Evolutionary conservation across 2,329 filamentous ascomycete genomes (phyloP).

Genomic region (Periconia sp.): DNA sequence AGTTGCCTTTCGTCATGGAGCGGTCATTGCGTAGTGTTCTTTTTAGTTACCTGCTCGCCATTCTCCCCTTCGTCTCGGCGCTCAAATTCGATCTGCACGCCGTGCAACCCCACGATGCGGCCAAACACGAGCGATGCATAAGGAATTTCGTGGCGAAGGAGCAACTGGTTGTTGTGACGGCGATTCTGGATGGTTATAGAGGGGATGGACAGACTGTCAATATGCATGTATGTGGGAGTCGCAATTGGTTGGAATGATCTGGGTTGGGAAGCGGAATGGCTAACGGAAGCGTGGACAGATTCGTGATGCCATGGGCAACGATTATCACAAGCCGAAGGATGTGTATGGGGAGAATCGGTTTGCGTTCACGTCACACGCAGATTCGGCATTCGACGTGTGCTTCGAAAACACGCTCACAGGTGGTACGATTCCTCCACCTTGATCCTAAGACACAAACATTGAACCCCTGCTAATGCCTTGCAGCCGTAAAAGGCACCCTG

Average conservation of each 20-base stretch:
- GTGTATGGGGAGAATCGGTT: slow-evolving; percentile 90
- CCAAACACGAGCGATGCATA: slow-evolving; percentile 83
- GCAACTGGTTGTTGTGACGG: slow-evolving; percentile 93
- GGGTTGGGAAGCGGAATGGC: neutral
- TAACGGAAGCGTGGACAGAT: slow-evolving; percentile 65
- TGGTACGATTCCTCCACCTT: slow-evolving; percentile 44
- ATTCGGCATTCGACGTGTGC: slow-evolving; percentile 95
- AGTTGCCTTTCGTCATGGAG: slow-evolving; percentile 34
- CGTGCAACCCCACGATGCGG: slow-evolving; percentile 65
- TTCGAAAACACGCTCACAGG: slow-evolving; percentile 83
- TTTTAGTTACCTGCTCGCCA: slow-evolving; percentile 46
- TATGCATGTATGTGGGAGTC: slow-evolving; percentile 75
- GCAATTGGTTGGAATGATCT: neutral
- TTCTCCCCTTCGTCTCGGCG: slow-evolving; percentile 60
- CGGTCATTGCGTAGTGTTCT: no score
- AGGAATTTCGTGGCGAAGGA: slow-evolving; percentile 94
- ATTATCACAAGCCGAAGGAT: slow-evolving; percentile 91
- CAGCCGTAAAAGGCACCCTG: slow-evolving; percentile 35
- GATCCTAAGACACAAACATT: neutral
- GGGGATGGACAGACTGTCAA: slow-evolving; percentile 94
- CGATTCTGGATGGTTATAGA: slow-evolving; percentile 81
- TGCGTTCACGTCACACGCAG: slow-evolving; percentile 90
- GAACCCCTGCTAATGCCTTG: neutral
- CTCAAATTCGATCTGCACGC: slow-evolving; percentile 94
- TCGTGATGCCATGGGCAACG: slow-evolving; percentile 92